Percentiles rank a stretch among this genome's conserved stretches.
phyloP scores from a whole-genome alignment of 2,329 filamentous ascomycete genomes.

The Beauveria sp. region DNA sequence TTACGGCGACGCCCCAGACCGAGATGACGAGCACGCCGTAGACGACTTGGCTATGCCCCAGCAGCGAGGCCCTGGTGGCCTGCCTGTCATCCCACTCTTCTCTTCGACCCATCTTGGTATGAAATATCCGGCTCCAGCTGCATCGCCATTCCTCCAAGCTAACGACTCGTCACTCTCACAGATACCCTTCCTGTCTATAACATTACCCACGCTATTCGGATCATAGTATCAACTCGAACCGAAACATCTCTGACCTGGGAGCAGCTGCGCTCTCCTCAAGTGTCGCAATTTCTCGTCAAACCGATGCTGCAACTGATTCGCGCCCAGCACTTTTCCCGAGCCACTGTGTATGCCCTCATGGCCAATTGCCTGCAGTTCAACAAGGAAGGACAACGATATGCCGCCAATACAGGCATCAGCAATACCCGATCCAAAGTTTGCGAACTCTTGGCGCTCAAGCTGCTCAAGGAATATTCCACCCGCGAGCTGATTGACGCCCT shows the following conservation, averaged over 20 bases:
- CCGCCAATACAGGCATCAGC: conserved; percentile 76
- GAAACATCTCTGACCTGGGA: conserved; percentile 94
- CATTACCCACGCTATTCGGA: conserved; percentile 81
- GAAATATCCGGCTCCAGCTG: conserved; percentile 11
- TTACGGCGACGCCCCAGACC: conserved; percentile 41
- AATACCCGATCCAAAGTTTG: conserved; percentile 81
- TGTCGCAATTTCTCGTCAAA: conserved; percentile 92
- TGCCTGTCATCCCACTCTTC: conserved; percentile 64
- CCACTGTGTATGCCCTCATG: conserved; percentile 82
- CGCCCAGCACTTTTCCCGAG: conserved; percentile 73
- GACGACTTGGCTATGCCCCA: conserved; percentile 30
- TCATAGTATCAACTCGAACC: conserved; percentile 74
- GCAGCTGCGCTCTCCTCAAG: conserved; percentile 87
- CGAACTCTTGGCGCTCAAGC: conserved; percentile 81
- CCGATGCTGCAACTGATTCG: conserved; percentile 89
- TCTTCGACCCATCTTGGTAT: conserved; percentile 69
- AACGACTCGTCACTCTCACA: conserved; percentile 27
- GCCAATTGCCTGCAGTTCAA: conserved; percentile 90
- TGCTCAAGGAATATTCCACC: conserved; percentile 83
- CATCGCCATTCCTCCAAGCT: conserved; percentile 13
- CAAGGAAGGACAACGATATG: conserved; percentile 76
- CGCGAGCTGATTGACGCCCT: conserved; percentile 88
- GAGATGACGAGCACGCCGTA: conserved; percentile 35
- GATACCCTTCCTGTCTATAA: conserved; percentile 84
- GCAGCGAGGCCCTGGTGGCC: conserved; percentile 17